Base-by-base conservation (phyloP, 2,329 filamentous ascomycete genomes). In the Harringtonia aguacate region DNA sequence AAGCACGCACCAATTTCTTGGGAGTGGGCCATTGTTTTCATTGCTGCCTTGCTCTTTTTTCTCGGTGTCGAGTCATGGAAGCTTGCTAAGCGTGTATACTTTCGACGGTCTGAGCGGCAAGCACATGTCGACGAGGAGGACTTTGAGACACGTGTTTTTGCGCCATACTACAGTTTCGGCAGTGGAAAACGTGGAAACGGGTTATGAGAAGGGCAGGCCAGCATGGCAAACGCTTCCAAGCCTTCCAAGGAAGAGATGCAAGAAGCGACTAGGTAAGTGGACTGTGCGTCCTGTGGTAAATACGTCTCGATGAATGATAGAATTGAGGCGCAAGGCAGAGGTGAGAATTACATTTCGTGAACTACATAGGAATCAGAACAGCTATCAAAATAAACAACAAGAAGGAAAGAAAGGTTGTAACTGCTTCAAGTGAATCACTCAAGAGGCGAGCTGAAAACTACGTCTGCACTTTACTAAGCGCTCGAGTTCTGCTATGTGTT, bases 51-150 rank as follows among this genome's bases (percentile, higher is more conserved):
- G 13, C 57, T 84, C 4, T 88, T 82, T 56, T 73, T 88, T 39
- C 59, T 69, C 0, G 79, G 81, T 27, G 70, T 86, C 34, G 84
- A 88, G 66, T 58, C 65, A 9, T 88, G 83, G 82, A 87, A 87
- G 65, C 70, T 72, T 53, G 60, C 63, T 49, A 88, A 88, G 74
- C 68, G 83, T 17, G 43, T 50, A 24, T 50, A 40, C 33, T 45
- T 44, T 36, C 24, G 46, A 8, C 45, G 36, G 36, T 15, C 22
- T 20, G 24, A 36, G 18, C 4, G 12, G 14, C 24, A 31, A 34
- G 38, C 34, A 2, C 27, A 41, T 13, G 38, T 33, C 27, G 27
- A 24, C 4, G 41, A 41, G 34, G 44, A 21, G 9, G 44, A 46
- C 34, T 29, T 46, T 27, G 44, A 46, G 34, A 18, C 33, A 2